Evolutionary conservation across 208 protist species (phyloP).

Genomic region (Acanthamoeba quina): DNA sequence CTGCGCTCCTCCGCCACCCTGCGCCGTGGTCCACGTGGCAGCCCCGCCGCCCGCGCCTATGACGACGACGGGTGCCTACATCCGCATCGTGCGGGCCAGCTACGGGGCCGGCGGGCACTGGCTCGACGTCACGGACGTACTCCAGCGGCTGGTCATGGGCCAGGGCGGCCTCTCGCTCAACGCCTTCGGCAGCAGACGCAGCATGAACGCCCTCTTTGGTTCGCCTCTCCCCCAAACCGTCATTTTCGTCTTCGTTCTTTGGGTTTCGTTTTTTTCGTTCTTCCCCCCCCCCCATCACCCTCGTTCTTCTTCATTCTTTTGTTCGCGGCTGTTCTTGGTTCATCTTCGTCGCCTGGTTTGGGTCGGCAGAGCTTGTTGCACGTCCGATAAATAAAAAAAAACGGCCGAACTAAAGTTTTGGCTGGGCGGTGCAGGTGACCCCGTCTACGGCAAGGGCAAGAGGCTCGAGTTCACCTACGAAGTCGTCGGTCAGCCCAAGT

Average conservation of each 20-base stretch:
- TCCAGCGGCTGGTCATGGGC: not conserved
- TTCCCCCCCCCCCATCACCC: too few relatives aligned
- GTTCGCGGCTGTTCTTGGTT: too few relatives aligned
- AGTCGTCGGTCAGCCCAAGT: not conserved
- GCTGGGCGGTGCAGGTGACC: not conserved
- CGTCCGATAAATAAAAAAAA: too few relatives aligned
- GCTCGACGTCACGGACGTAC: not conserved
- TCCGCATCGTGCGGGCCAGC: constrained; percentile 31
- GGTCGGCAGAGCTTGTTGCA: too few relatives aligned
- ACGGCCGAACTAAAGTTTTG: too few relatives aligned
- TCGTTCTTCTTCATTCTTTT: too few relatives aligned
- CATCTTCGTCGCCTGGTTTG: not conserved
- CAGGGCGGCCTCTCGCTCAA: constrained; percentile 45
- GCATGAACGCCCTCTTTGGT: constrained; percentile 56
- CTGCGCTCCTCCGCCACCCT: not conserved
- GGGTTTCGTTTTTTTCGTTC: too few relatives aligned
- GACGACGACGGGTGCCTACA: not conserved
- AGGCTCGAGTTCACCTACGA: constrained; percentile 29
- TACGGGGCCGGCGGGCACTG: not conserved
- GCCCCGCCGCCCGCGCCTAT: not conserved
- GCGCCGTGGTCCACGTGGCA: not conserved
- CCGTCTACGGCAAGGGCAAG: not conserved
- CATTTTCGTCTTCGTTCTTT: too few relatives aligned
- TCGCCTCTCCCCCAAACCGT: not conserved
- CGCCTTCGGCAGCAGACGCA: not conserved